phyloP scores from a whole-genome alignment of 2,329 filamentous ascomycete species.

The Epichloe gansuensis region DNA sequence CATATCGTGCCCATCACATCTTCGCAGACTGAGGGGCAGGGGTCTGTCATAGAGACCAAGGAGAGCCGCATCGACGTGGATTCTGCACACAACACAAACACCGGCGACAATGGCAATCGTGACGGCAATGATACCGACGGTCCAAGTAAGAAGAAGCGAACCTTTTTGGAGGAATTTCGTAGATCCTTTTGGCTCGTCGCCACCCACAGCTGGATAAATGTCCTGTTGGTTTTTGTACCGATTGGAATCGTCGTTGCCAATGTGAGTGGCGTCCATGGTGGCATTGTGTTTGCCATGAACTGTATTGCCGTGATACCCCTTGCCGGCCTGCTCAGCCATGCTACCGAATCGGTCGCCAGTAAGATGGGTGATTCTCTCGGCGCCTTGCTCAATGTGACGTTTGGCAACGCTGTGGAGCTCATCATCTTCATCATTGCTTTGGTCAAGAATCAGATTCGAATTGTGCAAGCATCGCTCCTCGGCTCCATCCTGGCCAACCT shows the following conservation, averaged over 20 bases:
- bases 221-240: conserved; percentile 66
- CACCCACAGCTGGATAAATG: conserved; percentile 64
- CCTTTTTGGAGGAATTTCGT: conserved; percentile 36
- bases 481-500: conserved; percentile 85
- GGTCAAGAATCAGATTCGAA: conserved; percentile 59
- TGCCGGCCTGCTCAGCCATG: conserved; percentile 57
- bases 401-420: conserved; percentile 67
- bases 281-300: conserved; percentile 60
- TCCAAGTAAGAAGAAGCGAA: conserved; percentile 22
- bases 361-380: conserved; percentile 62
- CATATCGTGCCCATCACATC: conserved; percentile 26
- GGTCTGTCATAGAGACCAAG: conserved; percentile 39
- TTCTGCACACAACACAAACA: conserved; percentile 15
- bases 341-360: conserved; percentile 62
- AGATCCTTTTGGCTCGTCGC: conserved; percentile 42
- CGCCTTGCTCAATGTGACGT: conserved; percentile 62
- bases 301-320: conserved; percentile 64
- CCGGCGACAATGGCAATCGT: conserved; percentile 14
- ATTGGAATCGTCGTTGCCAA: conserved; percentile 56
- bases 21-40: conserved; percentile 39
- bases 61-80: conserved; percentile 5
- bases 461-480: conserved; percentile 80
- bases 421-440: conserved; percentile 47
- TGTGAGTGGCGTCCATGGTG: conserved; percentile 39
- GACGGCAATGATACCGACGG: conserved; percentile 1